A percentile compares a stretch with the other conserved stretches of the same genome.
These are phyloP conservation scores for Penicillium vulpinum DNA, from an alignment of 2,329 filamentous ascomycete genomes.

Conservation along the genomic window DNA sequence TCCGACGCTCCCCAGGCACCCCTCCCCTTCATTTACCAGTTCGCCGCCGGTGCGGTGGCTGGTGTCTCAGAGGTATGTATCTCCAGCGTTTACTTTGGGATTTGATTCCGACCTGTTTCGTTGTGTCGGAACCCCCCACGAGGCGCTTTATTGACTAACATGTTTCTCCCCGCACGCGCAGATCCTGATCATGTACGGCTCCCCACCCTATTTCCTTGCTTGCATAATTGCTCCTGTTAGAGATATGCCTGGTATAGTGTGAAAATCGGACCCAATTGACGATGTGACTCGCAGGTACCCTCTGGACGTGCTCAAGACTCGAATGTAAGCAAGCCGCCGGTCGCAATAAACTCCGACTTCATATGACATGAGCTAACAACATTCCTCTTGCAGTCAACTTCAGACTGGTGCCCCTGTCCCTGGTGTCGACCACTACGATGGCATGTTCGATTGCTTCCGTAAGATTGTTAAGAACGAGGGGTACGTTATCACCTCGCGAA, in stretches of 20 bases:
- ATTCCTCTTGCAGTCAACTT: conserved; percentile 65
- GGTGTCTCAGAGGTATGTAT: conserved; percentile 89
- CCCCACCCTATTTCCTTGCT: neutral
- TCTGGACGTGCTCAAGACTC: conserved; percentile 95
- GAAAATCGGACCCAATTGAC: conserved; percentile 8
- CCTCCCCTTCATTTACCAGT: conserved; percentile 91
- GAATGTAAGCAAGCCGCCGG: conserved; percentile 66
- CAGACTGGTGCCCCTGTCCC: conserved; percentile 68
- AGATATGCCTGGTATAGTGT: neutral
- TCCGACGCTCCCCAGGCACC: conserved; percentile 65
- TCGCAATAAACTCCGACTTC: conserved; percentile 13
- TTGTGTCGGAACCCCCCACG: neutral
- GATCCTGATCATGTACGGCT: conserved; percentile 32
- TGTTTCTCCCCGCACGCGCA: conserved; percentile 22
- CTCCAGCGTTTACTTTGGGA: neutral
- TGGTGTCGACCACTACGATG: conserved; percentile 84
- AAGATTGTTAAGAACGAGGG: conserved; percentile 97
- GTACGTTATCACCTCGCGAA: conserved; percentile 51
- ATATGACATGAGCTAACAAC: conserved; percentile 4
- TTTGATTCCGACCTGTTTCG: neutral
- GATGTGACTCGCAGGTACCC: conserved; percentile 71
- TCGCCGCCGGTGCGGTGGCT: conserved; percentile 92
- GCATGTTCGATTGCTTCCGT: conserved; percentile 96
- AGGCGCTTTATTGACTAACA: conserved; percentile 17
- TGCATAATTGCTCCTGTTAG: neutral